Evolutionary conservation across 1,284 basidiomycete species (phyloP).

Genomic region (Vanrija sp.): DNA sequence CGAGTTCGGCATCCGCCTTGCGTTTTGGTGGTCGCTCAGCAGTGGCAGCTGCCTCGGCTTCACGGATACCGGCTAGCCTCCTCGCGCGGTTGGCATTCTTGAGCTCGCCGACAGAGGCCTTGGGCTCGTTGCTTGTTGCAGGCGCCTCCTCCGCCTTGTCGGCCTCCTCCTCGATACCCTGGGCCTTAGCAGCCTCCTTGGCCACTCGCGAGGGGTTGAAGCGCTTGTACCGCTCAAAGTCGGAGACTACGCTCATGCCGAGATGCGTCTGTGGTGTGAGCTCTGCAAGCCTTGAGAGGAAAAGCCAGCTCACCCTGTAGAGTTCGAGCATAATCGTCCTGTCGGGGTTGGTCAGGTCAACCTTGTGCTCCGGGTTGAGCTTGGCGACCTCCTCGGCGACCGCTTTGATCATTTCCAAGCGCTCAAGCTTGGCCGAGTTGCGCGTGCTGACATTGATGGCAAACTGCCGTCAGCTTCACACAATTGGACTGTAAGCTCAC

Average conservation of each 20-base stretch:
- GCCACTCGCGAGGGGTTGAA: constrained; percentile 27
- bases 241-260: constrained; percentile 34
- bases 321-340: constrained; percentile 39
- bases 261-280: constrained; percentile 24
- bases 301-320: constrained; percentile 25
- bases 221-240: constrained; percentile 39
- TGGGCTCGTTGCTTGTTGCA: not conserved
- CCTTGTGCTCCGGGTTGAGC: constrained; percentile 29
- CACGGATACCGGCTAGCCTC: not conserved
- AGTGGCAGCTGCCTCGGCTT: not conserved
- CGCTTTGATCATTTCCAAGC: constrained; percentile 40
- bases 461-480: constrained; percentile 22
- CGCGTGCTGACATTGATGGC: constrained; percentile 33
- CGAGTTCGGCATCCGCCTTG: constrained; percentile 10
- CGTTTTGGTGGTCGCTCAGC: constrained; percentile 9
- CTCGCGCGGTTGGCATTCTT: not conserved
- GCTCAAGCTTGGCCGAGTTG: constrained; percentile 31
- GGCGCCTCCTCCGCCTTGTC: not conserved
- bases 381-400: constrained; percentile 35
- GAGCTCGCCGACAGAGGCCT: constrained; percentile 9
- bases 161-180: not conserved
- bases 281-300: no score
- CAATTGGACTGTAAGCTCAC: not conserved
- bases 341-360: constrained; percentile 39
- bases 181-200: constrained; percentile 14